Conservation (phyloP, 768 basidiomycete genomes). For the Tricholoma terreum region DNA sequence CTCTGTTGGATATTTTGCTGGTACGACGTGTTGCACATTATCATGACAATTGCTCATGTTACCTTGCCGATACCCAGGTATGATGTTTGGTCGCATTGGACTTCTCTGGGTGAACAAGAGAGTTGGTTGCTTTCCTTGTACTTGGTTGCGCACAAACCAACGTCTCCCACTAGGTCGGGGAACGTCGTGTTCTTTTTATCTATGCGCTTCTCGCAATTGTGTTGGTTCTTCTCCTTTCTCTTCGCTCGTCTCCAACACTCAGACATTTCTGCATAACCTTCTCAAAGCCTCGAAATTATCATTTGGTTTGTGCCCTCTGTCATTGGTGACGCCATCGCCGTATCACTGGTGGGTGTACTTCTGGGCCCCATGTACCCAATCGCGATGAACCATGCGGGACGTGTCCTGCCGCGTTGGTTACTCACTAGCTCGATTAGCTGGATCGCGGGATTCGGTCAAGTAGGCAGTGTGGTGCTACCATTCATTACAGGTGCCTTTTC, state of each 20-base stretch:
- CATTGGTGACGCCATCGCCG: conserved; percentile 59
- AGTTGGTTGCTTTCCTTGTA: conserved; percentile 22
- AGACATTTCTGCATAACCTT: neutral
- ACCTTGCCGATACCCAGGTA: conserved; percentile 34
- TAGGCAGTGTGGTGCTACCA: conserved; percentile 68
- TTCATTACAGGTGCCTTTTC: conserved; percentile 73
- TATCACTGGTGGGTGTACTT: conserved; percentile 64
- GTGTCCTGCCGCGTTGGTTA: conserved; percentile 68
- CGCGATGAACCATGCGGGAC: conserved; percentile 65
- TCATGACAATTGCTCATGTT: too few relatives aligned
- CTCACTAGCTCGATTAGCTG: conserved; percentile 63
- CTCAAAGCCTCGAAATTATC: conserved; percentile 54
- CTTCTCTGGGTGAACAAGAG: conserved; percentile 55
- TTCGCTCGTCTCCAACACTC: neutral
- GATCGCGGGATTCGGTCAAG: conserved; percentile 67
- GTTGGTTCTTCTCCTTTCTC: conserved; percentile 24
- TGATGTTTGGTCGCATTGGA: conserved; percentile 54
- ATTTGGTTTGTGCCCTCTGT: conserved; percentile 71
- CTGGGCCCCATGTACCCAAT: conserved; percentile 79
- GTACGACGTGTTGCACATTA: conserved; percentile 5
- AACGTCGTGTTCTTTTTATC: conserved; percentile 49
- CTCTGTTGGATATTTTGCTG: conserved; percentile 24
- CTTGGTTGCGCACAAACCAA: neutral
- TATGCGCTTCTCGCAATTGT: conserved; percentile 50
- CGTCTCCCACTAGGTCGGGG: conserved; percentile 42